A percentile compares a stretch with the other conserved stretches of the same genome.
Evolutionary conservation across 192 early-diverging fungal species (phyloP).

Genomic region (Coemansia biformis): DNA sequence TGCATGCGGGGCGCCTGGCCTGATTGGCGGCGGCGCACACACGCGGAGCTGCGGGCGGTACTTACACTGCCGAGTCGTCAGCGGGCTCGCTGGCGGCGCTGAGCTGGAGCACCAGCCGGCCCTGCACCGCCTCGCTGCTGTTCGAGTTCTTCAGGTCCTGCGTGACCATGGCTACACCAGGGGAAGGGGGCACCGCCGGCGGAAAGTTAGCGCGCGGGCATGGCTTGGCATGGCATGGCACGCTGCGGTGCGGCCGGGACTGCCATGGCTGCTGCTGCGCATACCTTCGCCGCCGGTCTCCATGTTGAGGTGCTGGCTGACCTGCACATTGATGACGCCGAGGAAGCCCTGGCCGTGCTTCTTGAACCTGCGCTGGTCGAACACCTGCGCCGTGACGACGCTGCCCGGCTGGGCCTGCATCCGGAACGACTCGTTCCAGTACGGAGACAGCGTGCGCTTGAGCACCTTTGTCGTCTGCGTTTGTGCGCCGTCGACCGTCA

Average conservation of each 20-base stretch:
- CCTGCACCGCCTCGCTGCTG: slow-evolving; percentile 73
- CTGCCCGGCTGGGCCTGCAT: slow-evolving; percentile 52
- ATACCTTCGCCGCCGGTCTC: slow-evolving; percentile 62
- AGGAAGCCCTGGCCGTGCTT: slow-evolving; percentile 88
- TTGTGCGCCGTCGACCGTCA: slow-evolving; percentile 94
- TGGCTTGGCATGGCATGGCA: too few relatives aligned
- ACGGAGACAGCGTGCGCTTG: slow-evolving; percentile 88
- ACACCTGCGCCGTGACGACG: slow-evolving; percentile 89
- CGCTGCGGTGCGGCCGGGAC: too few relatives aligned
- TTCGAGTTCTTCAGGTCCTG: slow-evolving; percentile 85
- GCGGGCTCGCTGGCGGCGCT: slow-evolving; percentile 11
- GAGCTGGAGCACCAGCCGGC: slow-evolving; percentile 62
- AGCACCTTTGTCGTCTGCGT: slow-evolving; percentile 83
- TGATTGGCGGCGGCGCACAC: neutral
- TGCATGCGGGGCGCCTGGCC: neutral
- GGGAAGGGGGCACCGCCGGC: too few relatives aligned
- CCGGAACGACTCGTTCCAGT: slow-evolving; percentile 83
- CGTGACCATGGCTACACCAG: slow-evolving; percentile 51
- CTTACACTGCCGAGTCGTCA: slow-evolving; percentile 7
- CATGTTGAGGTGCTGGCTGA: slow-evolving; percentile 78
- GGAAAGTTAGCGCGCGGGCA: too few relatives aligned
- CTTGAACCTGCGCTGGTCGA: slow-evolving; percentile 97
- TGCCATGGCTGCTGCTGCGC: neutral
- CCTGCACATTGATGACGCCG: slow-evolving; percentile 81
- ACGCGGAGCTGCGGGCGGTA: too few relatives aligned